A percentile compares a stretch with the other conserved stretches of the same genome.
Evolutionary conservation across 306 rosid species (phyloP).

Genomic region (Trichosanthes truncata): DNA sequence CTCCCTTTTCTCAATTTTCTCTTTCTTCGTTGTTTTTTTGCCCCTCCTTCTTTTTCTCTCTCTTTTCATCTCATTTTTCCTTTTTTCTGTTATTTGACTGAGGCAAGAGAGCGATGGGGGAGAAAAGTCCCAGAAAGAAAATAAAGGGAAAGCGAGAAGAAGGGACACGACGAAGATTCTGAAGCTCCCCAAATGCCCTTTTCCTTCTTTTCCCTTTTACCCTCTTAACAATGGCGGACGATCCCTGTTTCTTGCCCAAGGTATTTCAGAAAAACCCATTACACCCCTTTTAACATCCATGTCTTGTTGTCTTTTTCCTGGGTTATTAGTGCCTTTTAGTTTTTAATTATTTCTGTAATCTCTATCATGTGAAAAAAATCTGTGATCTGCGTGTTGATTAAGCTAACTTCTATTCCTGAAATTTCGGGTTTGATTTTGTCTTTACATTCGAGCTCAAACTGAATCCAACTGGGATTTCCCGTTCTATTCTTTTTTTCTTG

Average conservation of each 20-base stretch:
- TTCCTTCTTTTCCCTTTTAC: slow-evolving; percentile 44
- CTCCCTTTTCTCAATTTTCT: slow-evolving; percentile 17
- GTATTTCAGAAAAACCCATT: slow-evolving; percentile 20
- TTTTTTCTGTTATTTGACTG: slow-evolving; percentile 9
- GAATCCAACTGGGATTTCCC: slow-evolving; percentile 21
- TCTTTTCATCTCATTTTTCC: slow-evolving; percentile 12
- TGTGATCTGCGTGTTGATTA: slow-evolving; percentile 18
- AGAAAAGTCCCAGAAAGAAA: slow-evolving; percentile 16
- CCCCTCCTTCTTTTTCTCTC: slow-evolving; percentile 22
- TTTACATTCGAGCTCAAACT: slow-evolving; percentile 18
- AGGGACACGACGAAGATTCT: slow-evolving; percentile 12
- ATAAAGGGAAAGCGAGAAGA: not conserved
- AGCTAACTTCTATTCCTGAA: slow-evolving; percentile 5
- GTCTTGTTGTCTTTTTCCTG: not conserved
- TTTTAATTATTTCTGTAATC: not conserved
- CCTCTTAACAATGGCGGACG: slow-evolving; percentile 73
- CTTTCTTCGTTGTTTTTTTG: slow-evolving; percentile 14
- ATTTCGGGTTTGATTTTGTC: slow-evolving; percentile 10
- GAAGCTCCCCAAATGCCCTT: slow-evolving; percentile 51
- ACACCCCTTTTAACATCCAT: not conserved
- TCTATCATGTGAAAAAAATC: not conserved
- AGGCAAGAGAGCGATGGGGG: slow-evolving; percentile 23
- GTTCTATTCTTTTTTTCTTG: not conserved
- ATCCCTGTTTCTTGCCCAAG: slow-evolving; percentile 64
- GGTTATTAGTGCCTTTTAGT: not conserved